Evolutionary conservation across 345 rosid species (phyloP), one percentile per base, ranked within the genome.

Genomic region (Adansonia digitata): DNA sequence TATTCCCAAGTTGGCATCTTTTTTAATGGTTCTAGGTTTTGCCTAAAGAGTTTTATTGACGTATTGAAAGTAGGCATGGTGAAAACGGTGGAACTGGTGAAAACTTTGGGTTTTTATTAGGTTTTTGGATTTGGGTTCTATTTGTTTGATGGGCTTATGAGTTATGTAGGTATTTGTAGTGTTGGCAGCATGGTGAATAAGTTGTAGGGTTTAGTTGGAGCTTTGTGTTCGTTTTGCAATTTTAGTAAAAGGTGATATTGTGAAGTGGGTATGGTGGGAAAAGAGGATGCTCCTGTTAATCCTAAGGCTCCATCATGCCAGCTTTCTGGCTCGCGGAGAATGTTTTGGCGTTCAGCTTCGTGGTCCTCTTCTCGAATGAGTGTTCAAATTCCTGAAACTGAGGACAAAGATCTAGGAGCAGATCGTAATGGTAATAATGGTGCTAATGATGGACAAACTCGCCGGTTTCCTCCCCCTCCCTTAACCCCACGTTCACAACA

Each of bases 331-430:
- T 82, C 91, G 66, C 84, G 86, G 81, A 91, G 85, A 84, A 82
- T 89, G 93, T 96, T 87, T 81, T 93, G 97, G 97, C 89, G 98
- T 13, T 96, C 98, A 2, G 97, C 94, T 1, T 96, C 99, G 7
- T 96, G 99, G 99, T 96, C 99, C 8, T 84, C 98, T 56, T 92
- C 98, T 48, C 87, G 99, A 68, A 92, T 97, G 3, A 86, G 88
- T 42, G 77, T 83, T 67, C 92, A 90, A 78, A 84, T 74, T 65
- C 85, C 92, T 3, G 86, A 81, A 39, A 62, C 66, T 11, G 97
- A 83, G 67, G 91, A 81, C 65, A 86, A 76, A 69, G 87, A 82
- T 40, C 75, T 86, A 53, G 76, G 75, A 18, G 70, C 75, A 24
- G 92, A 81, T 77, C 88, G 89, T 7, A 81, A 67, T 77, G 87